phyloP scores from a whole-genome alignment of 768 basidiomycete species.

The Fistulinella prunicolor region DNA sequence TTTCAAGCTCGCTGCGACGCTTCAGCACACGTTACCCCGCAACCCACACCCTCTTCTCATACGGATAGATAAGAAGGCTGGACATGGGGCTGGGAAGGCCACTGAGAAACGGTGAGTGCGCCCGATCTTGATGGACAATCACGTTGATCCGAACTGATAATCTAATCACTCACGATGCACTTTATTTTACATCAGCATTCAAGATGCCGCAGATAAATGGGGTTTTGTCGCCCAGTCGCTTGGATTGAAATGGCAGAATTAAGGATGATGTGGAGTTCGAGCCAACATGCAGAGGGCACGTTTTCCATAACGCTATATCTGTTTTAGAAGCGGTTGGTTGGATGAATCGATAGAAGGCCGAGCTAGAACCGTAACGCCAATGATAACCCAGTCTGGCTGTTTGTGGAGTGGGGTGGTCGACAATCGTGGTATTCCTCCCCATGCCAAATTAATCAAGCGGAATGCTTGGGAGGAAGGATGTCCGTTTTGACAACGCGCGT shows the following conservation, averaged over 20 bases:
- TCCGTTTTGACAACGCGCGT: constrained; percentile 85
- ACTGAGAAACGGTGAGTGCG: constrained; percentile 58
- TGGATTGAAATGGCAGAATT: constrained; percentile 42
- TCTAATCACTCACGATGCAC: constrained; percentile 5
- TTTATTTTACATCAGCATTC: constrained; percentile 47
- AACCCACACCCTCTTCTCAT: constrained; percentile 75
- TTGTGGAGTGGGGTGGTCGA: not conserved
- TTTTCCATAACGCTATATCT: not conserved
- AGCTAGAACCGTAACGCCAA: not conserved
- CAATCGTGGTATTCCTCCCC: not conserved
- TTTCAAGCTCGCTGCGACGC: constrained; percentile 77
- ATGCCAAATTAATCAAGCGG: constrained; percentile 3
- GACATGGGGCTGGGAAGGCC: constrained; percentile 78
- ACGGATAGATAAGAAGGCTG: constrained; percentile 76
- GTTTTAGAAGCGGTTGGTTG: not conserved
- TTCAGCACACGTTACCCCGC: constrained; percentile 61
- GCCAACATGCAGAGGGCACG: not conserved
- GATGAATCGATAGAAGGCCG: not conserved
- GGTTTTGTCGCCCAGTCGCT: constrained; percentile 70
- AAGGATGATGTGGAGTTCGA: not conserved
- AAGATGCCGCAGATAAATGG: constrained; percentile 75
- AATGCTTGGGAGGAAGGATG: constrained; percentile 37
- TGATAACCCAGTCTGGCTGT: not conserved
- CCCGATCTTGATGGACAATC: not conserved
- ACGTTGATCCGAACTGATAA: constrained; percentile 6